Conservation (phyloP, 2,329 filamentous ascomycete species). For the Fusarium zealandicum region DNA sequence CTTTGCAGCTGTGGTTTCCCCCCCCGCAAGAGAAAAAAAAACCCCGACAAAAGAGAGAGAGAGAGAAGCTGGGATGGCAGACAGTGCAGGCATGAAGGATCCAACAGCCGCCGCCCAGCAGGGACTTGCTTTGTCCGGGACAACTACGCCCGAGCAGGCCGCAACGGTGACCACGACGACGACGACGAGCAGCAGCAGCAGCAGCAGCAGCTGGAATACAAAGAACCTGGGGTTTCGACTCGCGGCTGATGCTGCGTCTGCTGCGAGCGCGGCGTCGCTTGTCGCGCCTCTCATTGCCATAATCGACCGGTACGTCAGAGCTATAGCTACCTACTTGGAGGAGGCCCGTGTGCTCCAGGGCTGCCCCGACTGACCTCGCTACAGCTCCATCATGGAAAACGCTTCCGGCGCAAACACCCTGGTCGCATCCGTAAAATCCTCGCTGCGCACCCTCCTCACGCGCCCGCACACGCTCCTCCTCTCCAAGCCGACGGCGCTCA, state of each 20-base stretch:
- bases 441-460: slow-evolving; percentile 62
- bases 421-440: slow-evolving; percentile 64
- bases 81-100: slow-evolving; percentile 20
- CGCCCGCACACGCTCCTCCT: slow-evolving; percentile 68
- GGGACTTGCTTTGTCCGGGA: slow-evolving; percentile 31
- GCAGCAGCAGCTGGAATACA: slow-evolving; percentile 70
- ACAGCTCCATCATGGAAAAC: slow-evolving; percentile 83
- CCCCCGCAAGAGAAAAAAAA: no score
- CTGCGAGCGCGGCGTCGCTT: slow-evolving; percentile 73
- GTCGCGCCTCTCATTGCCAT: slow-evolving; percentile 87
- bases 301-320: slow-evolving; percentile 80
- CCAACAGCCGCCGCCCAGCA: slow-evolving; percentile 15
- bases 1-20: no score
- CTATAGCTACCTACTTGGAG: no score
- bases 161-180: slow-evolving; percentile 4
- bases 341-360: no score
- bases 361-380: no score
- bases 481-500: slow-evolving; percentile 72
- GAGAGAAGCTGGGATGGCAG: no score
- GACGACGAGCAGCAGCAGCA: neutral
- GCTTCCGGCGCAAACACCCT: slow-evolving; percentile 73
- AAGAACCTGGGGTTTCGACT: slow-evolving; percentile 72
- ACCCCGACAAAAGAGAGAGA: no score
- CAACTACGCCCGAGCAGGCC: slow-evolving; percentile 29
- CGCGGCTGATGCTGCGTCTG: slow-evolving; percentile 72